Conservation (phyloP, 768 basidiomycete species). For the Mycena maculata region DNA sequence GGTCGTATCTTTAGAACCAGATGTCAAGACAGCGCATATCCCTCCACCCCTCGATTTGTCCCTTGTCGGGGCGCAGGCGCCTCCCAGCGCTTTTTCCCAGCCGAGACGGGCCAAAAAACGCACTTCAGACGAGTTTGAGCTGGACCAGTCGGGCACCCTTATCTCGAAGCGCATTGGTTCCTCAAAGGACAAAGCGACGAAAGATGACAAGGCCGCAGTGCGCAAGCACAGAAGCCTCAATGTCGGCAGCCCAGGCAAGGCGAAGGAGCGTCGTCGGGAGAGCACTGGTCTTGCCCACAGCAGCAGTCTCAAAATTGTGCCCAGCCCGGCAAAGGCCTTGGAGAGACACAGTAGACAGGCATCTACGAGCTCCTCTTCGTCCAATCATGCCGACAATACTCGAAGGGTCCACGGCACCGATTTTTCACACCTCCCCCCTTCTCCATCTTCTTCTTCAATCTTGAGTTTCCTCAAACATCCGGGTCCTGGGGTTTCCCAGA, state of each 20-base stretch:
- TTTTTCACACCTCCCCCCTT: slow-evolving; percentile 91
- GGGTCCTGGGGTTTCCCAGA: slow-evolving; percentile 51
- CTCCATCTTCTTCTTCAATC: slow-evolving; percentile 90
- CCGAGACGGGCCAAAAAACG: slow-evolving; percentile 75
- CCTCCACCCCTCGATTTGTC: slow-evolving; percentile 46
- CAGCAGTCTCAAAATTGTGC: slow-evolving; percentile 48
- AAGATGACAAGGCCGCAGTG: slow-evolving; percentile 62
- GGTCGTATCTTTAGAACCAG: slow-evolving; percentile 38
- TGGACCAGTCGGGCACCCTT: slow-evolving; percentile 75
- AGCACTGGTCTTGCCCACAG: slow-evolving; percentile 59
- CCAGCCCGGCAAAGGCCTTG: slow-evolving; percentile 45
- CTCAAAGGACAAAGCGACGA: slow-evolving; percentile 55
- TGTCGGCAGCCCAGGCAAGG: slow-evolving; percentile 62
- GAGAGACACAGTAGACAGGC: slow-evolving; percentile 72
- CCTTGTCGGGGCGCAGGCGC: slow-evolving; percentile 48
- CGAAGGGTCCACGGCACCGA: slow-evolving; percentile 79
- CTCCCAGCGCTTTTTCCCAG: slow-evolving; percentile 73
- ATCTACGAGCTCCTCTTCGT: slow-evolving; percentile 76
- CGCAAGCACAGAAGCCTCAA: slow-evolving; percentile 83
- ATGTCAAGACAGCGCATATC: slow-evolving; percentile 40
- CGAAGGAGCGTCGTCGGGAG: slow-evolving; percentile 67
- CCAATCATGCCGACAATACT: slow-evolving; percentile 64
- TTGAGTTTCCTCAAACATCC: slow-evolving; percentile 81
- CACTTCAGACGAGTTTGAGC: slow-evolving; percentile 85
- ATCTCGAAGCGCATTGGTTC: slow-evolving; percentile 59